Base-by-base conservation (phyloP, 1,284 basidiomycete genomes). In the Ustilago lituana region DNA sequence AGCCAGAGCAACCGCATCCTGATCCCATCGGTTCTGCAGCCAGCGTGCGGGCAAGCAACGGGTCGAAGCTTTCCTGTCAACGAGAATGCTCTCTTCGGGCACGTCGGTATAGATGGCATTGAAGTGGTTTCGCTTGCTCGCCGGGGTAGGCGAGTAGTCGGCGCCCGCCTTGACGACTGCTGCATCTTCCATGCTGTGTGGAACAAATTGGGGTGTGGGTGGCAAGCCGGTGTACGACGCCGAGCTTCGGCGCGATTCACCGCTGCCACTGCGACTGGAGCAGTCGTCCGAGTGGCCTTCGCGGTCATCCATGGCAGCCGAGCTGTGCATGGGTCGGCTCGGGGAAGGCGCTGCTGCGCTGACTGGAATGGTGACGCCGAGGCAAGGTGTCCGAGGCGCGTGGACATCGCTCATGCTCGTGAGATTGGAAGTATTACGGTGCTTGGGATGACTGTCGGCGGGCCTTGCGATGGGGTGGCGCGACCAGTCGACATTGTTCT, bases 151-250 rank as follows among this genome's bases (percentile, higher is more conserved):
- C 33, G 65, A 68, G 37, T 26, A 50, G n/a, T 48, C 41, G 29
- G 47, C 59, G 11, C 40, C 44, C 12, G 19, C 17, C 40, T 35
- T 7, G 36, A 27, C 40, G 1, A 49, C 24, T 29, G 38, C 23
- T 14, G 32, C 31, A 20, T 62, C 65, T 10, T 63, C 56, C 41
- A 69, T 51, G 39, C 52, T 50, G 48, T 74, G 67, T 15, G 69
- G 33, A 10, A 57, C 38, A 36, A 70, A 73, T 12, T 72, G 64
- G 24, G 74, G 74, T 7, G 74, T 77, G 4, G 69, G 73, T 15
- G 74, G 74, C 36, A 77, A 40, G 12, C 74, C 74, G 19, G 73
- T 73, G 69, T 73, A 77, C 17, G 73, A 75, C 1, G 62, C 62
- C 23, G 67, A 74, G 50, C 73, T 75, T 14, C 68, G 59, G 11